Conservation (phyloP, 2,329 filamentous ascomycete genomes). For the Fusarium newnesense region DNA sequence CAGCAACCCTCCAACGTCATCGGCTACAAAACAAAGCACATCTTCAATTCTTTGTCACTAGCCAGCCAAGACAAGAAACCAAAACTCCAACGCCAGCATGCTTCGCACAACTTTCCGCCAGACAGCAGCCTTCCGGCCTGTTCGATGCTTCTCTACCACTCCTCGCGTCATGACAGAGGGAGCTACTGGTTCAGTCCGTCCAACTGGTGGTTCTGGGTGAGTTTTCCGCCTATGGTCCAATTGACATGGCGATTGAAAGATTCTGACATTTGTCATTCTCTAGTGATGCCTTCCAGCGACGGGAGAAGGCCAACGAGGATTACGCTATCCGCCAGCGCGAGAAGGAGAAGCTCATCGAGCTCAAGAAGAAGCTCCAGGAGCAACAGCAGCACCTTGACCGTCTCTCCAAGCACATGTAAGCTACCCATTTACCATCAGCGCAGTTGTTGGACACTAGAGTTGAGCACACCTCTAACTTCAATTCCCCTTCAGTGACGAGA, state of each 20-base stretch:
- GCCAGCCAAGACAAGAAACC: slow-evolving; percentile 16
- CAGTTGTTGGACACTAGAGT: not conserved
- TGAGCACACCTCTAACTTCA: slow-evolving; percentile 22
- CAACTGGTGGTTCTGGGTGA: slow-evolving; percentile 64
- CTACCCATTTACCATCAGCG: slow-evolving; percentile 13
- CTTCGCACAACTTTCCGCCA: slow-evolving; percentile 72
- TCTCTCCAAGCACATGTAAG: slow-evolving; percentile 87
- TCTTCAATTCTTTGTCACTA: slow-evolving; percentile 19
- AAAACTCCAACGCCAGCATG: slow-evolving; percentile 59
- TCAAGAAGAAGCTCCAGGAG: slow-evolving; percentile 78
- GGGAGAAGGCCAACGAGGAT: slow-evolving; percentile 88
- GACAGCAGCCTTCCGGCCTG: slow-evolving; percentile 64
- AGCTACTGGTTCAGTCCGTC: slow-evolving; percentile 72
- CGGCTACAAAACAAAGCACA: slow-evolving; percentile 36
- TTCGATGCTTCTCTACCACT: slow-evolving; percentile 71
- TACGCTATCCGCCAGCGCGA: slow-evolving; percentile 87
- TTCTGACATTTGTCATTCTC: slow-evolving; percentile 4
- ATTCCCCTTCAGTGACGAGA: slow-evolving; percentile 69
- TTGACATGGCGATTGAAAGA: slow-evolving; percentile 1
- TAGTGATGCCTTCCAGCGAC: slow-evolving; percentile 92
- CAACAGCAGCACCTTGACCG: slow-evolving; percentile 87
- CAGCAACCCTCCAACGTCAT: slow-evolving; percentile 42
- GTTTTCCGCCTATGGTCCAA: slow-evolving; percentile 43
- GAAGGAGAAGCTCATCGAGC: slow-evolving; percentile 84
- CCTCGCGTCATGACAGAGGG: slow-evolving; percentile 73